phyloP scores from a whole-genome alignment of 805 yeast species.

The Kodamaea sagamina region DNA sequence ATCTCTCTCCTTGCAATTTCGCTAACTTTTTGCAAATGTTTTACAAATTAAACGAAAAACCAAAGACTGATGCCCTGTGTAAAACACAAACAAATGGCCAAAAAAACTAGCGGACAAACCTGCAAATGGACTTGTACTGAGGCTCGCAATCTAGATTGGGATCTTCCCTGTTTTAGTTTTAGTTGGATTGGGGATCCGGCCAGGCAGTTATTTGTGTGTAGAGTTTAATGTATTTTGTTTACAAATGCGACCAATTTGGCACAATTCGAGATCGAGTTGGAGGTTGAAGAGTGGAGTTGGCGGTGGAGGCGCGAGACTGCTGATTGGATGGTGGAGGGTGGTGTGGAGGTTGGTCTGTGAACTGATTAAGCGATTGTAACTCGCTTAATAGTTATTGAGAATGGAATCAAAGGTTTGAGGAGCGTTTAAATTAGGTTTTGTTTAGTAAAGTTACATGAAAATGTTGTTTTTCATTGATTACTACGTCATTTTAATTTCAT shows the following conservation, averaged over 20 bases:
- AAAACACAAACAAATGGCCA: conserved; percentile 2
- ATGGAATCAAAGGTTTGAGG: no score
- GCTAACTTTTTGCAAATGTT: conserved; percentile 8
- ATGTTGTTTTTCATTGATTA: no score
- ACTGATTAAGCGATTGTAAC: no score
- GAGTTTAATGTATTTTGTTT: conserved; percentile 6
- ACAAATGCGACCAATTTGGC: conserved; percentile 8
- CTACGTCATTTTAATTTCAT: no score
- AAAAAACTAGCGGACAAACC: not conserved
- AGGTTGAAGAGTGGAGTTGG: no score
- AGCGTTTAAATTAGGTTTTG: no score
- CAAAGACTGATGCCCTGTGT: conserved; percentile 1
- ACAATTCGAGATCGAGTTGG: not conserved
- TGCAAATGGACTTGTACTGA: not conserved
- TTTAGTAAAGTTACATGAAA: no score
- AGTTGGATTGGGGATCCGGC: conserved; percentile 10
- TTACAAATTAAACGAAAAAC: conserved; percentile 9
- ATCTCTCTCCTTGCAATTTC: conserved; percentile 3
- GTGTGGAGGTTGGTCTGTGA: no score
- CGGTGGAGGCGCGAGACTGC: no score
- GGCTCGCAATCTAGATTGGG: conserved; percentile 1
- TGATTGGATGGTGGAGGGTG: no score
- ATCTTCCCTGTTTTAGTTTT: conserved; percentile 2
- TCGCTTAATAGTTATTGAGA: no score
- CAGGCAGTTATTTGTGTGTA: not conserved